phyloP scores from a whole-genome alignment of 1,284 basidiomycete genomes.

The Boletellus deceptivus region DNA sequence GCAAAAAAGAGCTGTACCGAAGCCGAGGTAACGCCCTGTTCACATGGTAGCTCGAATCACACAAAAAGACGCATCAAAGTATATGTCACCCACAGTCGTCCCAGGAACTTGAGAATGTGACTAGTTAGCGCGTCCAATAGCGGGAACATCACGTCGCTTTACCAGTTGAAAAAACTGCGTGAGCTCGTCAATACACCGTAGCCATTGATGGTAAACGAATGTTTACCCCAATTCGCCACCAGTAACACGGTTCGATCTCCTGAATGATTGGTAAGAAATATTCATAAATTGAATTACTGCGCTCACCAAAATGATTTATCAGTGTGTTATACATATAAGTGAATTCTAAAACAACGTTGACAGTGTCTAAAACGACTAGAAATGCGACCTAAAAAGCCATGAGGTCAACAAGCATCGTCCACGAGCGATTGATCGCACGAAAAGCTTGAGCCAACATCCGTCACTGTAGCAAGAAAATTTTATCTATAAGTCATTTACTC shows the following conservation, averaged over 20 bases:
- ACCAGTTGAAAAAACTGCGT: conserved; percentile 23
- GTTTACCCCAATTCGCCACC: conserved; percentile 22
- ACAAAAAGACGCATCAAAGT: neutral
- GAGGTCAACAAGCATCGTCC: neutral
- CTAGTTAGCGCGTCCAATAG: neutral
- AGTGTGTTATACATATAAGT: conserved; percentile 38
- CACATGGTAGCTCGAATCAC: neutral
- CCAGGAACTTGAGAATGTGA: conserved; percentile 16
- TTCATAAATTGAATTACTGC: neutral
- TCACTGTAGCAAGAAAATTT: conserved; percentile 9
- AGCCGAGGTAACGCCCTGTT: conserved; percentile 38
- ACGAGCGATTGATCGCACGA: conserved; percentile 12
- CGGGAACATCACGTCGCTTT: neutral
- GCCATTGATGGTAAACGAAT: neutral
- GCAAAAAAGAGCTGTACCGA: conserved; percentile 44
- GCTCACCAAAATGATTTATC: conserved; percentile 38
- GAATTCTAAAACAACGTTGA: conserved; percentile 41
- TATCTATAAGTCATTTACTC: neutral
- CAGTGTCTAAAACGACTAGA: conserved; percentile 38
- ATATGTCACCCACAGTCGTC: conserved; percentile 19
- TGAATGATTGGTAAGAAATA: neutral
- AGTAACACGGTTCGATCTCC: conserved; percentile 15
- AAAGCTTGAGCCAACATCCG: conserved; percentile 23
- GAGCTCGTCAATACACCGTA: neutral
- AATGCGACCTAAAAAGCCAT: conserved; percentile 30